Conservation (phyloP, 768 basidiomycete species). For the Kwoniella heveanensis region DNA sequence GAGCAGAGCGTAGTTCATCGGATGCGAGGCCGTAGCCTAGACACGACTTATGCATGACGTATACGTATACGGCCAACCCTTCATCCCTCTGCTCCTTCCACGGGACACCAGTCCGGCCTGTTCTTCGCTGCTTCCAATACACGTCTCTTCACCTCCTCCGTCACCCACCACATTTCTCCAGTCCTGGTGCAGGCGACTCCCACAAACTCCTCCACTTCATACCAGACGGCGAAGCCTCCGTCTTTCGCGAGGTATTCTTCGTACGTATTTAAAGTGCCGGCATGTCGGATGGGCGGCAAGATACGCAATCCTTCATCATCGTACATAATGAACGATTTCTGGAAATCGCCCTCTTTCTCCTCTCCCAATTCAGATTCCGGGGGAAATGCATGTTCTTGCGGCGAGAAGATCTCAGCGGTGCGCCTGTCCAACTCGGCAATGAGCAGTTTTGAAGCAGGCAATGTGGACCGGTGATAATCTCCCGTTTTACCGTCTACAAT, state of each 20-base stretch:
- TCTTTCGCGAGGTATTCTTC: conserved; percentile 1
- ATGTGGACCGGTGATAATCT: neutral
- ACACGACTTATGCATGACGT: no score
- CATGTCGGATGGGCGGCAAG: neutral
- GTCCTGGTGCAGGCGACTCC: neutral
- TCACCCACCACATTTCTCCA: neutral
- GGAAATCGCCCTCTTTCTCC: conserved; percentile 2
- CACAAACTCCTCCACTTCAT: conserved; percentile 3
- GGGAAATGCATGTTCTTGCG: neutral
- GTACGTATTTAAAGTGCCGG: neutral
- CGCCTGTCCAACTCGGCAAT: no score
- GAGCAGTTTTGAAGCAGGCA: neutral
- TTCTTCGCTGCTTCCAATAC: neutral
- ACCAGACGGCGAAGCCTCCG: neutral
- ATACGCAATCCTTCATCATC: neutral
- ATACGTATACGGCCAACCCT: no score
- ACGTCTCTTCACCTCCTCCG: neutral
- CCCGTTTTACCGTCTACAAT: neutral
- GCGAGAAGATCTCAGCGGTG: no score
- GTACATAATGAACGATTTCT: neutral
- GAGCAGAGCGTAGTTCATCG: no score
- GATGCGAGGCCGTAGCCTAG: no score
- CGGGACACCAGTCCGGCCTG: no score
- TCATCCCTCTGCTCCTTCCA: no score
- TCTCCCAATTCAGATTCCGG: neutral